Conservation (phyloP, 805 yeast genomes). For the Wickerhamiella dianesei region DNA sequence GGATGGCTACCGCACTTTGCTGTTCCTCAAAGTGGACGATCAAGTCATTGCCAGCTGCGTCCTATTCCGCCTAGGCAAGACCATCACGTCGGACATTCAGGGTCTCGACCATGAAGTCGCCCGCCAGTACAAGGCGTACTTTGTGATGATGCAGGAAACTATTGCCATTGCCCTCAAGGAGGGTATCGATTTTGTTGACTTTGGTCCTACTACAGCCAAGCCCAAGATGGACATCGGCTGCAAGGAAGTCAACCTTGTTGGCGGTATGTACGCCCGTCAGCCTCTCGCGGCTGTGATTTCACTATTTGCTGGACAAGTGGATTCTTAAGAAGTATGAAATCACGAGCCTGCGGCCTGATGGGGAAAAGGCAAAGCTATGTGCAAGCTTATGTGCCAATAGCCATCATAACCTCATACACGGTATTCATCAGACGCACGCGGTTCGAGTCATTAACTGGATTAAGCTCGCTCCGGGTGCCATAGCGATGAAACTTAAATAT, state of each 20-base stretch:
- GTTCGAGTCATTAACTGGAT: neutral
- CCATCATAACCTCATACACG: neutral
- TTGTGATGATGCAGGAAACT: constrained; percentile 37
- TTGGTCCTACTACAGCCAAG: constrained; percentile 35
- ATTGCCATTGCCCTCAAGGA: constrained; percentile 30
- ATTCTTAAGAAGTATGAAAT: constrained; percentile 10
- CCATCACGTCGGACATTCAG: constrained; percentile 34
- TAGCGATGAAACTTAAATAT: neutral
- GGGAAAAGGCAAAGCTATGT: neutral
- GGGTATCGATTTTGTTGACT: constrained; percentile 30
- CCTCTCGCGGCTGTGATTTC: constrained; percentile 18
- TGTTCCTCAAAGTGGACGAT: constrained; percentile 30
- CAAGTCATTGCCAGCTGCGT: constrained; percentile 31
- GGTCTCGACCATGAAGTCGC: constrained; percentile 32
- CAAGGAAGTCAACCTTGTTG: constrained; percentile 27
- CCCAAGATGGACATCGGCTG: constrained; percentile 33
- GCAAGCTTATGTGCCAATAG: too few species aligned
- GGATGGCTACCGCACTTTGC: constrained; percentile 23
- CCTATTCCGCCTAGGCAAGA: constrained; percentile 31
- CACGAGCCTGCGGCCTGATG: neutral
- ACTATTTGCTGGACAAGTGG: constrained; percentile 18
- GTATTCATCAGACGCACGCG: neutral
- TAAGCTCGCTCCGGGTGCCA: neutral
- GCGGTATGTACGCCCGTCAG: constrained; percentile 26
- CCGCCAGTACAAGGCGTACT: constrained; percentile 31